Evolutionary conservation across 352 stramenopile genomes (phyloP).

Genomic region (Aphanomyces astaci): DNA sequence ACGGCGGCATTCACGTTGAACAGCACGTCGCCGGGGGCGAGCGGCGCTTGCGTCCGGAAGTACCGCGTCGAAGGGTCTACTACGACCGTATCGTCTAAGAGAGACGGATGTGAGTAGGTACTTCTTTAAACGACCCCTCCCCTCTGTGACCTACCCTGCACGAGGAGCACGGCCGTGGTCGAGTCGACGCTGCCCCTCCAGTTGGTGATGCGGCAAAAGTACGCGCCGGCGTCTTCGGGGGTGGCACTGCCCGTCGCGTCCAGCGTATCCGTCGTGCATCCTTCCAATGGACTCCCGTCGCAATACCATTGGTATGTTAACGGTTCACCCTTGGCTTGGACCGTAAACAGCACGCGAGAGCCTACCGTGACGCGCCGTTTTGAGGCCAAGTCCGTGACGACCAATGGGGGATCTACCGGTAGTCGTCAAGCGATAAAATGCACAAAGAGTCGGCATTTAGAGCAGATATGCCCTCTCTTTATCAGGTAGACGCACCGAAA

Average conservation of each 20-base stretch:
- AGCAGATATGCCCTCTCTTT: too few species aligned
- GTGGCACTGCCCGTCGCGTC: slow-evolving; percentile 48
- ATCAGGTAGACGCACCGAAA: slow-evolving; percentile 30
- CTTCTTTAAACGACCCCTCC: too few species aligned
- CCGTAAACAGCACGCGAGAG: slow-evolving; percentile 39
- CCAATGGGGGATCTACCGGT: slow-evolving; percentile 37
- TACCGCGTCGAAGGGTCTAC: slow-evolving; percentile 19
- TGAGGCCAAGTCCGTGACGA: slow-evolving; percentile 39
- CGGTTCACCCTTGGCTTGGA: slow-evolving; percentile 57
- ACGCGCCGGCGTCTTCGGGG: slow-evolving; percentile 45
- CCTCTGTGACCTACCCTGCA: slow-evolving; percentile 28
- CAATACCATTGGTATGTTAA: slow-evolving; percentile 59
- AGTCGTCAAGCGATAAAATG: background rate
- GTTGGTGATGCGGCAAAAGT: slow-evolving; percentile 55
- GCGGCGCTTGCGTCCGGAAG: slow-evolving; percentile 6
- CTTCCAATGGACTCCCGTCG: slow-evolving; percentile 29
- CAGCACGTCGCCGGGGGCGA: slow-evolving; percentile 23
- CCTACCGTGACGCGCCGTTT: slow-evolving; percentile 35
- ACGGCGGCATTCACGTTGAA: slow-evolving; percentile 33
- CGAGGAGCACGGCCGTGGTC: slow-evolving; percentile 31
- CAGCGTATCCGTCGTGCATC: slow-evolving; percentile 39
- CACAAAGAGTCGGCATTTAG: too few species aligned
- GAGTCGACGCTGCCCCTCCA: slow-evolving; percentile 35
- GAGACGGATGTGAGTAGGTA: background rate
- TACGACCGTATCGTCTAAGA: slow-evolving; percentile 18